Base-by-base conservation (phyloP, 2,329 filamentous ascomycete species). In the Hymenoscyphus albidus region DNA sequence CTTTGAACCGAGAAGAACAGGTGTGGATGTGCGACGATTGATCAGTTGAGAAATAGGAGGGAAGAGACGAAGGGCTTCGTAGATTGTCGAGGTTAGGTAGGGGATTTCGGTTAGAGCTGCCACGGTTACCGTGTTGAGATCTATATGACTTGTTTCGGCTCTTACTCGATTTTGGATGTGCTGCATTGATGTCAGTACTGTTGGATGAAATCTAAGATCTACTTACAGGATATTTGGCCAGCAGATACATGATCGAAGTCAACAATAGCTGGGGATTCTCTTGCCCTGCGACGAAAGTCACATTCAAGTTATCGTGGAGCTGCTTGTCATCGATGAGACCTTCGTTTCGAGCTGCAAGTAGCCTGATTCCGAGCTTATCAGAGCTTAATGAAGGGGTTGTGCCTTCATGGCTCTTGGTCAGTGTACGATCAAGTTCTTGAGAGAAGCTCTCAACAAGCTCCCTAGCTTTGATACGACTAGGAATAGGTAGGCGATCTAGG, bases 41-140 rank as follows among this genome's bases (percentile, higher is more conserved):
- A 63, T 63, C 1, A 63, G 55, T 59, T 63, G 62, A 10, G 62
- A 63, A 40, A 63, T 63, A 16, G 62, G 56, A 14, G 56, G 62
- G 44, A 63, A 63, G 55, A 63, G 62, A 12, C 62, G 62, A 10
- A 63, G 62, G 42, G 32, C 18, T 55, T 63, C 62, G 31, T 63
- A 63, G 1, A 63, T 63, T 42, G 40, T 44, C 2, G 62, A 63
- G 5, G 62, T 63, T 10, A 63, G 42, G 42, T 63, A 63, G 3
- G 62, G 62, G 14, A 59, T 13, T 14, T 63, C 55, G 39, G 42
- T 27, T 27, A 63, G 10, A 5, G 54, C 31, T 27, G 27, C 13
- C 59, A 27, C 27, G 51, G 40, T 56, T 38, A 22, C 31, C 35
- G 18, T 31, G 31, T 40, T 31, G 2, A 57, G 18, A 16, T 62